Percentiles rank a stretch among this genome's conserved stretches.
phyloP scores from a whole-genome alignment of 176 grass and related monocot genomes.

The Lolium perenne region DNA sequence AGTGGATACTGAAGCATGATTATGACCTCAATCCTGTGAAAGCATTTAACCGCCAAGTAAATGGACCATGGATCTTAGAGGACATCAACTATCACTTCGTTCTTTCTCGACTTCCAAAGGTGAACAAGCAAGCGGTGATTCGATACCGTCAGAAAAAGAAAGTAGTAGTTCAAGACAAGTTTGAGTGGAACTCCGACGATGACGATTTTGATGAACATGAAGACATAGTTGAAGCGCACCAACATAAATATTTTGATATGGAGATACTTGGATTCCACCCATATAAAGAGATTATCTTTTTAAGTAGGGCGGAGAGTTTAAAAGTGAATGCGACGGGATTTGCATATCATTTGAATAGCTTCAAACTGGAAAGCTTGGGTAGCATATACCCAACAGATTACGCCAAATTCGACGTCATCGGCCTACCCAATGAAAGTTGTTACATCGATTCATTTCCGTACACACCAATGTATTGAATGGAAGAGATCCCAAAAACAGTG shows the following conservation, averaged over 20 bases:
- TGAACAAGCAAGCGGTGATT: neutral
- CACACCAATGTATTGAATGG: neutral
- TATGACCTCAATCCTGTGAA: neutral
- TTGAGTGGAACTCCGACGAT: neutral
- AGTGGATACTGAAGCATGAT: constrained; percentile 7
- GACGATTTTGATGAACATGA: neutral
- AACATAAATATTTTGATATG: neutral
- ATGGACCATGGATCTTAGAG: neutral
- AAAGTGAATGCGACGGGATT: neutral
- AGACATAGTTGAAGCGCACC: neutral
- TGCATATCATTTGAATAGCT: neutral
- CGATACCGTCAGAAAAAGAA: too few relatives aligned
- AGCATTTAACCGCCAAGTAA: neutral
- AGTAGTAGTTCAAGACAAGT: neutral
- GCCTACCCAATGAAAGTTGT: neutral
- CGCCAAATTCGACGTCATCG: accelerated
- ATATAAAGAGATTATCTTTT: neutral
- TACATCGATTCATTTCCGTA: neutral
- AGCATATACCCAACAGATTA: neutral
- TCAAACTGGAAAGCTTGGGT: neutral
- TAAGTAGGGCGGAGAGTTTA: neutral
- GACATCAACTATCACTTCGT: neutral
- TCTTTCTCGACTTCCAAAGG: neutral
- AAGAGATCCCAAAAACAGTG: neutral
- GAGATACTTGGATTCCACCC: constrained; percentile 21